These are phyloP conservation scores for Clonostachys rhizophaga DNA, from an alignment of 2,329 filamentous ascomycete genomes.

Conservation along the genomic window DNA sequence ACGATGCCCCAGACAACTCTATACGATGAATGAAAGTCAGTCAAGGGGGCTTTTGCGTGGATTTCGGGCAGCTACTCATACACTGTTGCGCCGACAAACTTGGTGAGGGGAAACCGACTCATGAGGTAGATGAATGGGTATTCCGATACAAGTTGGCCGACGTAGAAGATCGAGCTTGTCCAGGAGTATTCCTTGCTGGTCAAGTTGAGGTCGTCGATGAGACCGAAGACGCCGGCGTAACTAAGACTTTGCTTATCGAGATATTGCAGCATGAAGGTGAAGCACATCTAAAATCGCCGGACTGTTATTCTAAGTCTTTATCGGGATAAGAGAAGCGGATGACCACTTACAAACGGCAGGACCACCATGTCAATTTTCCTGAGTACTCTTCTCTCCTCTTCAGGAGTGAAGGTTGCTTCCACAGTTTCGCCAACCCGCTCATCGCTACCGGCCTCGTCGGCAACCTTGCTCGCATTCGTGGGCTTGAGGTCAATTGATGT, in stretches of 20 bases:
- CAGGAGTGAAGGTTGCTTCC: slow-evolving; percentile 4
- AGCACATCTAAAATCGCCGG: slow-evolving; percentile 19
- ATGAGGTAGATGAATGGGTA: slow-evolving; percentile 47
- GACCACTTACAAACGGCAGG: slow-evolving; percentile 16
- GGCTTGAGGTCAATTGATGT: background rate
- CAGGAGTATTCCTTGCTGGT: slow-evolving; percentile 41
- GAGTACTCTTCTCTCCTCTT: slow-evolving; percentile 21
- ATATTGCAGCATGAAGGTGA: slow-evolving; percentile 36
- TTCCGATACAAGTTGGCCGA: slow-evolving; percentile 39
- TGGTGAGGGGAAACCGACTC: slow-evolving; percentile 40
- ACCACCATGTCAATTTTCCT: slow-evolving; percentile 24
- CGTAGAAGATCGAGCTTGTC: slow-evolving; percentile 38
- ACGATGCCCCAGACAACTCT: slow-evolving; percentile 3
- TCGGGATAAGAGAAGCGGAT: background rate
- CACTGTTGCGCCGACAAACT: slow-evolving; percentile 42
- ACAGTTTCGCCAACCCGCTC: background rate
- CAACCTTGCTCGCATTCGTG: background rate
- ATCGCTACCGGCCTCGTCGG: background rate
- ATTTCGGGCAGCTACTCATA: slow-evolving; percentile 11
- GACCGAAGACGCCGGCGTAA: slow-evolving; percentile 40
- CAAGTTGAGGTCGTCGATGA: slow-evolving; percentile 38
- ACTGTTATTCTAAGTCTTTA: background rate
- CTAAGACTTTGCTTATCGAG: slow-evolving; percentile 43
- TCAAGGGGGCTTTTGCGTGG: background rate
- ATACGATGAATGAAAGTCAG: background rate